Percentiles rank a stretch among this genome's conserved stretches.
Evolutionary conservation across 2,329 filamentous ascomycete species (phyloP).

Genomic region (Aspergillus clavatus): DNA sequence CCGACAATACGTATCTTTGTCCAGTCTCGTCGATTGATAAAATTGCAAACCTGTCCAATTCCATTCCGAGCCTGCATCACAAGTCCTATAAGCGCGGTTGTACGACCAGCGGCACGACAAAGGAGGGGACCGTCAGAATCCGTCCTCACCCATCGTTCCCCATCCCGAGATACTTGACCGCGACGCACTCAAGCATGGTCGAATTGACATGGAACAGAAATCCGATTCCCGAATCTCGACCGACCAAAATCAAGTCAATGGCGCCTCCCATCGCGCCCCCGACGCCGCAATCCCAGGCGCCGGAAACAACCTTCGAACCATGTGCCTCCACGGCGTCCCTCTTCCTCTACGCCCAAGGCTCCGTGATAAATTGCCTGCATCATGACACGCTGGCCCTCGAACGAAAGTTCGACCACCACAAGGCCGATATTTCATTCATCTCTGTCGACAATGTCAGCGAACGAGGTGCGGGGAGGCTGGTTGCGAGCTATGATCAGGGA

Average conservation of each 20-base stretch:
- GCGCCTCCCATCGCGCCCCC: slow-evolving; percentile 17
- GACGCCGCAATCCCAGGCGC: slow-evolving; percentile 19
- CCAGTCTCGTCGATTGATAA: too few species aligned
- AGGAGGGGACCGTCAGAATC: too few species aligned
- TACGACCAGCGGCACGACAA: too few species aligned
- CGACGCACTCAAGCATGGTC: slow-evolving; percentile 50
- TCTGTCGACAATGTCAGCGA: slow-evolving; percentile 90
- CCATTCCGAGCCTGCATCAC: too few species aligned
- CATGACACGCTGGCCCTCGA: slow-evolving; percentile 91
- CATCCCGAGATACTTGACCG: not conserved
- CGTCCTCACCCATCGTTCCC: not conserved
- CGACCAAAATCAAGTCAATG: slow-evolving; percentile 52
- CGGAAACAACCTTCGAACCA: slow-evolving; percentile 64
- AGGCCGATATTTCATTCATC: slow-evolving; percentile 76
- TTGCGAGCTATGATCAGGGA: slow-evolving; percentile 87
- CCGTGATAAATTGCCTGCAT: slow-evolving; percentile 77
- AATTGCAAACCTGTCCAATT: too few species aligned
- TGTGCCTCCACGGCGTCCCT: slow-evolving; percentile 87
- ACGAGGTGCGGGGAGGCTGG: slow-evolving; percentile 72
- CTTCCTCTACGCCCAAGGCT: slow-evolving; percentile 82
- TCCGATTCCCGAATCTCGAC: slow-evolving; percentile 54
- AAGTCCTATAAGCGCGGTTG: too few species aligned
- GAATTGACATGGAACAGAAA: slow-evolving; percentile 56
- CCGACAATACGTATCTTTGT: not conserved
- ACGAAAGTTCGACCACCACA: slow-evolving; percentile 75